Evolutionary conservation across 2,329 filamentous ascomycete genomes (phyloP), one percentile per base, ranked within the genome.

Genomic region (Lithohypha guttulata): DNA sequence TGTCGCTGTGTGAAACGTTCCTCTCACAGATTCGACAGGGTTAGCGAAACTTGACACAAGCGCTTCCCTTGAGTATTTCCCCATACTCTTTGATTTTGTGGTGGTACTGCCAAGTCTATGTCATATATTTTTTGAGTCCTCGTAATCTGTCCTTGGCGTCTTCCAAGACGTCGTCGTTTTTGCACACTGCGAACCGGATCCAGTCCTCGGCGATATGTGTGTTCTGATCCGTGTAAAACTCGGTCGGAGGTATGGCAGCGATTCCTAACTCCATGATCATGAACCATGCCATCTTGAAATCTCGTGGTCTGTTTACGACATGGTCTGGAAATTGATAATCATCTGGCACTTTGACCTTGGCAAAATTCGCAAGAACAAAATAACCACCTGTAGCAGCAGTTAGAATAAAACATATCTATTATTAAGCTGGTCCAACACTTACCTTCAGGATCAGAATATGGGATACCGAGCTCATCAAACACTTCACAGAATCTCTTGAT

Each of bases 201-300:
- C 93, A 98, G 53, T 96, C 81, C 67, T 95, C 84, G 0, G 84
- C 91, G 51, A 95, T 76, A 53, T 83, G 77, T 19, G 82, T 77
- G 55, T 94, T 94, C 29, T 62, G 65, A 13, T 84, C 79, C 0
- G 89, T 95, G 59, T 95, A 96, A 61, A 98, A 98, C 61, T 98
- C 91, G 0, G 87, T 94, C 0, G 91, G 91, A 13, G 91, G 91
- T 46, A 98, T 95, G 6, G 89, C 87, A 2, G 91, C 91, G 19
- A 98, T 85, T 7, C 91, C 91, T 14, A 98, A 69, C 66, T 98
- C 89, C 59, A 87, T 87, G 62, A 98, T 98, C 53, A 95, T 64
- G 65, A 96, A 96, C 89, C 89, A 98, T 23, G 79, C 77, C 32
- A 98, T 73, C 69, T 93, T 84, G 65, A 96, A 98, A 59, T 98